Conservation (phyloP, 2,329 filamentous ascomycete species). For the Didymella lethalis region DNA sequence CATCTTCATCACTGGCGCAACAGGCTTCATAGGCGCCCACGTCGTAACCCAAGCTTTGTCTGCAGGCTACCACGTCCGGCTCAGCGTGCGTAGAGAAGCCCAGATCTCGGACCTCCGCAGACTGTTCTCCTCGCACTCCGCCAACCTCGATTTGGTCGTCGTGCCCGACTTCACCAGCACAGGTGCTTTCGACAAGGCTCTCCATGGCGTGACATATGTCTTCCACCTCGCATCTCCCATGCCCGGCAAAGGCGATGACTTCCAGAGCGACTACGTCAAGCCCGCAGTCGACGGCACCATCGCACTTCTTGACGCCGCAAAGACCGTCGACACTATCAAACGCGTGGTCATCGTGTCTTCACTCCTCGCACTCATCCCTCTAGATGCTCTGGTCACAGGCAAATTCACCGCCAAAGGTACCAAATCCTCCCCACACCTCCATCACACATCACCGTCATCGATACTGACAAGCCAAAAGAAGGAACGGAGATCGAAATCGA, state of each 20-base stretch:
- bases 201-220: conserved; percentile 36
- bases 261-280: conserved; percentile 30
- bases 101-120: conserved; percentile 22
- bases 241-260: conserved; percentile 26
- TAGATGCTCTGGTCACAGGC: conserved; percentile 9
- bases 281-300: conserved; percentile 40
- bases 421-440: no score
- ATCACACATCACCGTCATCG: background rate
- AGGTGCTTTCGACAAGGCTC: conserved; percentile 22
- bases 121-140: conserved; percentile 18
- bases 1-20: conserved; percentile 41
- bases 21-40: conserved; percentile 40
- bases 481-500: conserved; percentile 19
- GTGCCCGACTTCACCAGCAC: conserved; percentile 27
- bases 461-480: conserved; percentile 4
- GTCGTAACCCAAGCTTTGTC: conserved; percentile 31
- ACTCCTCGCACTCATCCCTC: conserved; percentile 25
- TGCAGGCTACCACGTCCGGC: conserved; percentile 39
- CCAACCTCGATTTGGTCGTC: conserved; percentile 23
- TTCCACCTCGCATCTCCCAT: conserved; percentile 45
- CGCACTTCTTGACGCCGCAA: conserved; percentile 33
- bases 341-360: conserved; percentile 39
- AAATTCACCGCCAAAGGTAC: conserved; percentile 14
- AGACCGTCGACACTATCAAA: conserved; percentile 33
- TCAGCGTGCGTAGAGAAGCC: conserved; percentile 32